Evolutionary conservation across 148 eudicot species (phyloP), one percentile per base, ranked within the genome.

Genomic region (Euryodendron excelsum): DNA sequence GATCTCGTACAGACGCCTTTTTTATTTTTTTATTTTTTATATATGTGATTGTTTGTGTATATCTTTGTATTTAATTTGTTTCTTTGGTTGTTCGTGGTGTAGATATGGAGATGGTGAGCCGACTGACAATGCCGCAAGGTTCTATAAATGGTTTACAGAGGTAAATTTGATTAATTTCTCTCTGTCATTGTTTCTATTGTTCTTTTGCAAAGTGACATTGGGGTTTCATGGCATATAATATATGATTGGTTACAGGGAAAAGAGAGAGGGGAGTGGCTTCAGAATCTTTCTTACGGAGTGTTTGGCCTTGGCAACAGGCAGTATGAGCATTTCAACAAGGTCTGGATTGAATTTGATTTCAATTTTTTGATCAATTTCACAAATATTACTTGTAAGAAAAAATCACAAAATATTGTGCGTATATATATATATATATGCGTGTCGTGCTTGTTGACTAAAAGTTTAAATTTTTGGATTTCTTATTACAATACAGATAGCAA

Each of bases 21-120:
- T n/a, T 47, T 12, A 20, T 18, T 59, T 15, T 4, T 33, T 27
- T 52, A 21, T 41, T 0, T 23, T 30, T 23, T 61, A 12, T 36
- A 10, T 18, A 72, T 23, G 4, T 23, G 12, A 37, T 21, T 71
- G 33, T 62, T 7, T 0, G 50, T 47, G 34, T 79, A 25, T 80
- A 3, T 21, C 41, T 27, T 5, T 23, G 65, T 55, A 23, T 4
- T 53, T 34, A 36, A 27, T 58, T 11, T 72, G 33, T 44, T 61
- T 30, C 74, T 1, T 79, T 55, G 68, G 70, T 74, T 77, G 75
- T n/a, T 41, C 9, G 45, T 82, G 80, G 74, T 84, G 85, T 80
- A 96, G 99, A 45, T 96, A 96, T 77, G 99, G 99, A 85, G 99
- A 96, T 77, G 99, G 99, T 41, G 99, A 96, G 85, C 99, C 99